phyloP scores from a whole-genome alignment of 2,329 filamentous ascomycete genomes.

The Arthrobotrys iridis region DNA sequence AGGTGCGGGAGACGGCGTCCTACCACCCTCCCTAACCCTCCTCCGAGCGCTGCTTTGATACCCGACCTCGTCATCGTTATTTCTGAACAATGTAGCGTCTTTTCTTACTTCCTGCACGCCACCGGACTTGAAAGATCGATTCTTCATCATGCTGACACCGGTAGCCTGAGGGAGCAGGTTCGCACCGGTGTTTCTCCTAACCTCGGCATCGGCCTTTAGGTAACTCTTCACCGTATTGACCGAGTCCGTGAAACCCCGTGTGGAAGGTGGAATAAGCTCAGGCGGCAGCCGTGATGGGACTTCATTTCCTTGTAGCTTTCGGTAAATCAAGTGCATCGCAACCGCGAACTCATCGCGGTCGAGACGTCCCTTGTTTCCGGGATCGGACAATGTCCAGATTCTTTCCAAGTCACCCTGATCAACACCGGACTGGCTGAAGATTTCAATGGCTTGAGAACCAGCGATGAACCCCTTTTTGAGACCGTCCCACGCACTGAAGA shows the following conservation, averaged over 20 bases:
- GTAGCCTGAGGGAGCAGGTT: constrained; percentile 93
- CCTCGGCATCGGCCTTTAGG: constrained; percentile 87
- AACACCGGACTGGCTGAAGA: constrained; percentile 94
- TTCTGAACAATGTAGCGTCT: constrained; percentile 95
- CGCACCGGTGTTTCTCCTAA: constrained; percentile 86
- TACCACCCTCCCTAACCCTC: constrained; percentile 73
- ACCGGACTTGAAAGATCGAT: constrained; percentile 82
- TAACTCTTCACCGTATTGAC: constrained; percentile 92
- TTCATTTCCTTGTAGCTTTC: constrained; percentile 94
- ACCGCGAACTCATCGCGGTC: constrained; percentile 98
- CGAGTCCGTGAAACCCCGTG: constrained; percentile 89
- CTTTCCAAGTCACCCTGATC: constrained; percentile 89
- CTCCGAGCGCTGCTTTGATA: constrained; percentile 94
- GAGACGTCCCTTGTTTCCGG: constrained; percentile 90
- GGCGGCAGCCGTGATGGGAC: constrained; percentile 86
- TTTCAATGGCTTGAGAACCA: constrained; percentile 92
- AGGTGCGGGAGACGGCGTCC: constrained; percentile 81
- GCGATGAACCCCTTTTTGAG: constrained; percentile 91
- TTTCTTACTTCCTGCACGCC: constrained; percentile 70
- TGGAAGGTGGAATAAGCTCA: constrained; percentile 93
- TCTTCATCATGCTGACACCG: constrained; percentile 97
- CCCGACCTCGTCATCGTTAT: constrained; percentile 90
- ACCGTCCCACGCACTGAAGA: constrained; percentile 97
- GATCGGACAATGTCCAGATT: constrained; percentile 93
- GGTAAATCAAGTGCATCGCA: constrained; percentile 98